A percentile compares a stretch with the other conserved stretches of the same genome.
These are phyloP conservation scores for Magnaporthiopsis rhizophila DNA, from an alignment of 2,329 filamentous ascomycete species.

Conservation along the genomic window DNA sequence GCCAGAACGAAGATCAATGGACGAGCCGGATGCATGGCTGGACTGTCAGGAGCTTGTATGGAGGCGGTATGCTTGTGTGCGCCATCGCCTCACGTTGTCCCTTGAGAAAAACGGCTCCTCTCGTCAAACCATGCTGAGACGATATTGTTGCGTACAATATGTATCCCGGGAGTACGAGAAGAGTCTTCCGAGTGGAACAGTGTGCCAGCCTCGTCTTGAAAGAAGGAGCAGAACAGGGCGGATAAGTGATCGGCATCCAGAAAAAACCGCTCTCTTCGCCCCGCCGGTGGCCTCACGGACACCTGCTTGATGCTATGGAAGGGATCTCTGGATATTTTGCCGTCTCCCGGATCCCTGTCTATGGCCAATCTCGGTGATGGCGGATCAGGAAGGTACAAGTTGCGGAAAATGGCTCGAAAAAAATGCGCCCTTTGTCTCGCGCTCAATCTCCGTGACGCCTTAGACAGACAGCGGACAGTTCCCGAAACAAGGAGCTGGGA, in stretches of 20 bases:
- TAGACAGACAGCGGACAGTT: background rate
- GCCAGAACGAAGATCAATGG: background rate
- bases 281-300: no score
- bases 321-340: no score
- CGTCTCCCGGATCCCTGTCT: no score
- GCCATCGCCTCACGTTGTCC: no score
- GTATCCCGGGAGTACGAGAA: background rate
- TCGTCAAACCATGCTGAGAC: background rate
- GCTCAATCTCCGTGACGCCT: no score
- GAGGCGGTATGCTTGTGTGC: background rate
- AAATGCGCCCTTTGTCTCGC: background rate
- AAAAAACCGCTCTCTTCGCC: background rate
- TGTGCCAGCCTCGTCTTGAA: background rate
- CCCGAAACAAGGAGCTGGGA: background rate
- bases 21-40: background rate
- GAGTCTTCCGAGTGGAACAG: background rate
- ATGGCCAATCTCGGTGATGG: no score
- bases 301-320: no score
- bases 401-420: no score
- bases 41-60: background rate
- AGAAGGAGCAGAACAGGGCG: background rate
- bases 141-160: background rate
- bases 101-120: no score
- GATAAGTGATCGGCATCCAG: no score
- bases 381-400: background rate